Base-by-base conservation (phyloP, 768 basidiomycete genomes). In the Cyathus striatus region DNA sequence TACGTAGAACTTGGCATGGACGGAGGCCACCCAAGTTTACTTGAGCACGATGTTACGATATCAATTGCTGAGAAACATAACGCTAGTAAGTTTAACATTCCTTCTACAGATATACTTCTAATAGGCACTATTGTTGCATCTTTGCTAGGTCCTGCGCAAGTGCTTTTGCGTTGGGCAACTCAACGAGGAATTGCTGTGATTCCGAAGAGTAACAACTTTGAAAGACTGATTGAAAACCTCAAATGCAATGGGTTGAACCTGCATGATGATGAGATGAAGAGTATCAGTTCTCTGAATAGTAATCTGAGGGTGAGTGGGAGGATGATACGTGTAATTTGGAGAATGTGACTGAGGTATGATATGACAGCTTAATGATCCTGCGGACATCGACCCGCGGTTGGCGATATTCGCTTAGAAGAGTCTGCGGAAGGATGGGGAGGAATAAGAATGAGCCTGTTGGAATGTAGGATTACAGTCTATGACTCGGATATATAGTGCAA, bases 111-210 rank as follows among this genome's bases (percentile, higher is more conserved):
- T 1, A 36, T 24, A 3, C 14, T 23, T 38, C 17, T 27, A 7
- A 42, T 30, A n/a, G 30, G 17, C 3, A 41, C 45, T 22, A 26
- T 17, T 22, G 35, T 4, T 37, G 40, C 24, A 49, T 38, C 34
- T 24, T 26, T 34, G 73, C 75, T 48, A 61, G 70, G 72, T 34
- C 58, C 78, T 3, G 84, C 85, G 5, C 86, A 90, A 59, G 76
- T 90, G 18, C 63, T 90, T 27, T 73, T 91, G 41, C 75, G 86
- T 50, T 91, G 88, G 88, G 78, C 85, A 2, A 84, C 82, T 12
- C 84, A 88, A 54, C 79, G 78, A 26, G 80, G 76, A 7, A 71
- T 89, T 46, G 80, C 81, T 24, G 80, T 90, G 35, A 76, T 91
- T 47, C 88, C 88, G 36, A 91, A 91, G 70, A 76, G 72, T 39